Evolutionary conservation across 805 yeast genomes (phyloP), one percentile per base, ranked within the genome.

Genomic region (Sungouiozyma intestinalis): DNA sequence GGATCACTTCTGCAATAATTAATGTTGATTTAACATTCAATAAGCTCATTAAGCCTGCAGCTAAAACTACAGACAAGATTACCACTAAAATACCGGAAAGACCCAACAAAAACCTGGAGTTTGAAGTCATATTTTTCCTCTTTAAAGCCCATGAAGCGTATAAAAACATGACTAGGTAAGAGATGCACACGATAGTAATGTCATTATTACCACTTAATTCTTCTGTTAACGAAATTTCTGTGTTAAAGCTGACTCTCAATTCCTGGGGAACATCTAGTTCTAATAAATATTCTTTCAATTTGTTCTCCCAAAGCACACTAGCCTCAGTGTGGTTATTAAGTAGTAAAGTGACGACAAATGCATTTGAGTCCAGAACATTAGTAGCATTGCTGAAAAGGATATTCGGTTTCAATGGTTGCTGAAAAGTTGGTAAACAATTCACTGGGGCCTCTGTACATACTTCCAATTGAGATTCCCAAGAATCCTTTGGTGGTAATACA

Each of bases 1-100:
- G 97, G 29, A 90, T 90, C 4, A 90, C 98, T 59, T 92, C 97
- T 2, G 97, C 97, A 44, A 90, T 86, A 49, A 90, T 88, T 35
- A 90, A 67, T 0, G 97, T 90, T 0, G 94, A 84, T 54, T 84
- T 85, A 39, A 88, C 63, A 0, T 92, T 94, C n/a, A 83, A 45
- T 4, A 74, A 53, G 11, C 92, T 74, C 62, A 85, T 83, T 3
- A 86, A 51, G 0, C 97, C 97, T 0, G 87, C 85, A 0, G 97
- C 77, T 1, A 94, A 73, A 1, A 76, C 60, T 1, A 90, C 95
- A 0, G 96, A 87, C 8, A 85, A 60, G 18, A 85, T 62, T 13
- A 92, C 95, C 33, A 88, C 82, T 4, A 77, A 44, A 18, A 90
- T 84, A 1, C 97, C 98, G n/a, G 80, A 71, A 33, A 85, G 63